Evolutionary conservation across 352 stramenopile species (phyloP).

Genomic region (Phytophthora pini): DNA sequence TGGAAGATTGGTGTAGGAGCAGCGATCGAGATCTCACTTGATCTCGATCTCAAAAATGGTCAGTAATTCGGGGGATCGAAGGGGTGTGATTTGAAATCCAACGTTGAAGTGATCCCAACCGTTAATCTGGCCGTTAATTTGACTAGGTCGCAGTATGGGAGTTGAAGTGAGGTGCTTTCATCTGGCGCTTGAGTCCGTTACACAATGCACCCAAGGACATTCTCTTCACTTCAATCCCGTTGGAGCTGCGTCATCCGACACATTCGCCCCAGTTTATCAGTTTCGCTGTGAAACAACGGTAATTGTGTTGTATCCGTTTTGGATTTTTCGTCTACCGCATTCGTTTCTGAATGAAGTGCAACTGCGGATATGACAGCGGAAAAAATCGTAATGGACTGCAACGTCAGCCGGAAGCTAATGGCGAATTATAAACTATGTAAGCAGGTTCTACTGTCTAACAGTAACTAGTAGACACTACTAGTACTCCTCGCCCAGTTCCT

Average conservation of each 20-base stretch:
- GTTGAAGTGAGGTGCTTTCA: slow-evolving; percentile 7
- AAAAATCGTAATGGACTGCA: neutral
- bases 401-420: neutral
- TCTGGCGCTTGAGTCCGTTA: neutral
- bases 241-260: no score
- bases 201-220: no score
- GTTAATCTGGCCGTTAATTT: slow-evolving; percentile 16
- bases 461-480: slow-evolving; percentile 55
- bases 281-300: neutral
- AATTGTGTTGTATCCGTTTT: slow-evolving; percentile 14
- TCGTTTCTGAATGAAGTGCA: neutral
- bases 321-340: neutral
- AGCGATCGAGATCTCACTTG: neutral
- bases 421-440: slow-evolving; percentile 11
- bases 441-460: neutral
- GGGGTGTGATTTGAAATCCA: slow-evolving; percentile 3
- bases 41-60: neutral
- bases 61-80: slow-evolving; percentile 5
- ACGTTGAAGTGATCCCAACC: slow-evolving; percentile 9
- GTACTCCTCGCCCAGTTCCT: slow-evolving; percentile 92
- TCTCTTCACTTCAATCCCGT: no score
- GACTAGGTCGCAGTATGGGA: slow-evolving; percentile 17
- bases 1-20: slow-evolving; percentile 6
- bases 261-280: no score
- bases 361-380: neutral